Conservation (phyloP, 495 filamentous ascomycete species). For the Podospora fimiseda region DNA sequence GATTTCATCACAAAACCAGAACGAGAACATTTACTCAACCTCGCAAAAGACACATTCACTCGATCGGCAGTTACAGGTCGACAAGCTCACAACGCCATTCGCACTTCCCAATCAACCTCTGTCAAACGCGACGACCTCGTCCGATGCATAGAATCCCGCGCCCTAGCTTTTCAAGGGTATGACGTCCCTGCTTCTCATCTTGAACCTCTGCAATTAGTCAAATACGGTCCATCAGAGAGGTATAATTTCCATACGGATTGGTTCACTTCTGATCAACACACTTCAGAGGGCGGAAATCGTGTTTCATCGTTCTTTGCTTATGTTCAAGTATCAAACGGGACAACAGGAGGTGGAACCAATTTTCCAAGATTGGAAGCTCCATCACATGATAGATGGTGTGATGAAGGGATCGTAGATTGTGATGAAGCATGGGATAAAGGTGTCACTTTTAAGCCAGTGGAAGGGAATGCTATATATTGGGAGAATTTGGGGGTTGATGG, state of each 20-base stretch:
- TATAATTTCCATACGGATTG: slow-evolving; percentile 54
- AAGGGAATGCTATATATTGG: slow-evolving; percentile 72
- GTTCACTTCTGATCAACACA: slow-evolving; percentile 40
- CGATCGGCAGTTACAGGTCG: slow-evolving; percentile 31
- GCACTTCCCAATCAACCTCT: slow-evolving; percentile 41
- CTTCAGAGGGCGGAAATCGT: slow-evolving; percentile 42
- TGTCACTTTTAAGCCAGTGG: slow-evolving; percentile 59
- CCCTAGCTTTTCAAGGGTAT: slow-evolving; percentile 63
- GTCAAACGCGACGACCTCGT: slow-evolving; percentile 51
- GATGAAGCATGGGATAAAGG: slow-evolving; percentile 49
- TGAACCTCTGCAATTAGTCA: slow-evolving; percentile 50
- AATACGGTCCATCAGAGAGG: slow-evolving; percentile 41
- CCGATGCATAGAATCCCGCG: slow-evolving; percentile 63
- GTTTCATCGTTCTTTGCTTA: slow-evolving; percentile 53
- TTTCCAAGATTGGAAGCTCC: slow-evolving; percentile 43
- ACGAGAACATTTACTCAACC: slow-evolving; percentile 32
- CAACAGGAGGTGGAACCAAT: slow-evolving; percentile 51
- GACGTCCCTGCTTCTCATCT: slow-evolving; percentile 36
- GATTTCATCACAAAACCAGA: slow-evolving; percentile 41
- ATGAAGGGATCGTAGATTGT: slow-evolving; percentile 49
- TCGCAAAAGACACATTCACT: slow-evolving; percentile 40
- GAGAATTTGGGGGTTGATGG: slow-evolving; percentile 57
- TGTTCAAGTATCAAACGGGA: slow-evolving; percentile 38
- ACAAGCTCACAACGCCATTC: slow-evolving; percentile 27
- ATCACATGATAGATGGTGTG: slow-evolving; percentile 48